A percentile compares a stretch with the other conserved stretches of the same genome.
Conservation (phyloP, 176 grass and related monocot species). For the sorghum (Sorghum bicolor) region DNA sequence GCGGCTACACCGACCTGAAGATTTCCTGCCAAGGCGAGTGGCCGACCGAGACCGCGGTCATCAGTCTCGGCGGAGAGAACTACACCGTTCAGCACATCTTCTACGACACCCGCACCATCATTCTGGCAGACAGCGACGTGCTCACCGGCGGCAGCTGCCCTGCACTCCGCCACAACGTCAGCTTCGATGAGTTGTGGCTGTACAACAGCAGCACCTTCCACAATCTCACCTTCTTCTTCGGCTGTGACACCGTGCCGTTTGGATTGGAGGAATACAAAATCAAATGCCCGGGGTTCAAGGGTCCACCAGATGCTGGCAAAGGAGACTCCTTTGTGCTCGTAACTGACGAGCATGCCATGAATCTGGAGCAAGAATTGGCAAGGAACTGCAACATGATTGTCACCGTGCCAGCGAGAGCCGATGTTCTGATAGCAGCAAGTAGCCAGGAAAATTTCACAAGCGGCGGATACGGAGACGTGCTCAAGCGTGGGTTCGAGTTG, state of each 20-base stretch:
- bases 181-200: background rate
- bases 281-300: fast-evolving
- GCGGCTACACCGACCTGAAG: constrained; percentile 35
- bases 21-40: background rate
- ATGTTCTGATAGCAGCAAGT: fast-evolving
- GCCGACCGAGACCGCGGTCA: fast-evolving
- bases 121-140: background rate
- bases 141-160: background rate
- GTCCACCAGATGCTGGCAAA: fast-evolving
- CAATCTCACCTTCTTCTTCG: constrained; percentile 17
- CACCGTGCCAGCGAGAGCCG: background rate
- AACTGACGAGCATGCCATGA: fast-evolving
- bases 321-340: background rate
- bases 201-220: background rate
- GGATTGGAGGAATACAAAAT: background rate
- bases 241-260: background rate
- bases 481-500: constrained; percentile 29
- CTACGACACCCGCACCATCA: background rate
- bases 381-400: fast-evolving
- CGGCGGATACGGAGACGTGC: background rate
- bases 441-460: fast-evolving
- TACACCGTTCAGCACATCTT: background rate
- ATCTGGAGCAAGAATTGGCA: fast-evolving
- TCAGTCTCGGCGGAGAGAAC: background rate
- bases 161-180: background rate